Evolutionary conservation across 345 rosid species (phyloP).

Genomic region (Brassica carinata): DNA sequence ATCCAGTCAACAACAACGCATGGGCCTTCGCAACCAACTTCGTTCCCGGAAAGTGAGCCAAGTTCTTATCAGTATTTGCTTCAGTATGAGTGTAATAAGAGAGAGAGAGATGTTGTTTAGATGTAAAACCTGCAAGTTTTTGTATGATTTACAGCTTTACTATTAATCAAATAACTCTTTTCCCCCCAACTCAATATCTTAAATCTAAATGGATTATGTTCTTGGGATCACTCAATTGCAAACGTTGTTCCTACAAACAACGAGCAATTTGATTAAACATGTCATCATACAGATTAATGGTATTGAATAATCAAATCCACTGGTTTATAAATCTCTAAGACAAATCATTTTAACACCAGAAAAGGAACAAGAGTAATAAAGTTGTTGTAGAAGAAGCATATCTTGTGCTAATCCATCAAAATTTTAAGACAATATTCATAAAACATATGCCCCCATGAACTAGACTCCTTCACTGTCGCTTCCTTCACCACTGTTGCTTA

Average conservation of each 20-base stretch:
- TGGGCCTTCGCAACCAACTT: constrained; percentile 61
- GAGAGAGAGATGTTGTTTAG: constrained; percentile 21
- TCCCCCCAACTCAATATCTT: neutral
- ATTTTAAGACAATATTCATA: constrained; percentile 10
- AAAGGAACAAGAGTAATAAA: neutral
- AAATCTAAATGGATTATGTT: neutral
- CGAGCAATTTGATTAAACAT: neutral
- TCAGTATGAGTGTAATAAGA: constrained; percentile 4
- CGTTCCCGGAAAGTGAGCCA: constrained; percentile 53
- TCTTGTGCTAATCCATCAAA: neutral
- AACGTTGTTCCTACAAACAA: neutral
- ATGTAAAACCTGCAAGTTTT: constrained; percentile 25
- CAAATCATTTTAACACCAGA: neutral
- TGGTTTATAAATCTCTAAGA: neutral
- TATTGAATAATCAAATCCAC: neutral
- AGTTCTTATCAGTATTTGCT: constrained; percentile 19
- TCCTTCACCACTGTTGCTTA: constrained; percentile 56
- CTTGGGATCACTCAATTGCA: neutral
- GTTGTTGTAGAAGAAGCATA: neutral
- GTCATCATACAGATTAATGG: neutral
- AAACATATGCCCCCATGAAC: neutral
- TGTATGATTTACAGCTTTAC: constrained; percentile 8
- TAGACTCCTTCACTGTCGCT: constrained; percentile 47
- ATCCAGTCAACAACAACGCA: constrained; percentile 57
- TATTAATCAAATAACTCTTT: constrained; percentile 28